Evolutionary conservation across 495 filamentous ascomycete species (phyloP), one percentile per base, ranked within the genome.

Genomic region (Penicillium tannophilum): DNA sequence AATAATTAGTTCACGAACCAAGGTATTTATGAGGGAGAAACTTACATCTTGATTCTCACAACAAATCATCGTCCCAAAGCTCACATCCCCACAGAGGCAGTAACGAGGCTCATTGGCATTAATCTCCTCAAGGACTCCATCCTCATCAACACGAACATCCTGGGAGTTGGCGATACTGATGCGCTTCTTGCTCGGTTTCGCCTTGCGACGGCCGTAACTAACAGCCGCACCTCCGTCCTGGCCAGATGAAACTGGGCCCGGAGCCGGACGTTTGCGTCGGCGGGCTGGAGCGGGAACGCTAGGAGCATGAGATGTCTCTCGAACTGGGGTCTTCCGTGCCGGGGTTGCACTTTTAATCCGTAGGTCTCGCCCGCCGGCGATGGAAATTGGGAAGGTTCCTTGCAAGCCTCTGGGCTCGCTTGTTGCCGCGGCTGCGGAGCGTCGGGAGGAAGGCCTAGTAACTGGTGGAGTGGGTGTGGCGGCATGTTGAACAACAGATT

Each of bases 51-150:
- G 75, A 66, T 95, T 96, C 65, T 98, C 94, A 65, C 94, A 98
- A 63, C 87, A 87, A 67, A 98, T 93, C 94, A 98, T 98, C 26
- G 85, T 88, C 51, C 94, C 94, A 69, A 87, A 96, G 68, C 91
- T 96, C 43, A 98, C 92, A 55, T 93, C 83, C 57, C 92, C 88
- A 72, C 94, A 98, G 12, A 94, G 70, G 72, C 94, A 98, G 71
- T 97, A 98, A 51, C 86, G 80, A 14, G 90, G 87, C 76, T 97
- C 94, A 62, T 92, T 82, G 6, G 90, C 87, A 72, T 96, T 92
- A 64, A 96, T 91, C 57, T 88, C 79, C 65, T 96, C 92, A 7
- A 80, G 48, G 0, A 80, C 76, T 0, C 78, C 78, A 51, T 79
- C 77, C 55, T 79, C 74, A 52, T 80, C 76, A 26, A 79, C 72